A percentile compares a stretch with the other conserved stretches of the same genome.
Evolutionary conservation across 1,284 basidiomycete species (phyloP).

Genomic region (Ceratobasidium sp.): DNA sequence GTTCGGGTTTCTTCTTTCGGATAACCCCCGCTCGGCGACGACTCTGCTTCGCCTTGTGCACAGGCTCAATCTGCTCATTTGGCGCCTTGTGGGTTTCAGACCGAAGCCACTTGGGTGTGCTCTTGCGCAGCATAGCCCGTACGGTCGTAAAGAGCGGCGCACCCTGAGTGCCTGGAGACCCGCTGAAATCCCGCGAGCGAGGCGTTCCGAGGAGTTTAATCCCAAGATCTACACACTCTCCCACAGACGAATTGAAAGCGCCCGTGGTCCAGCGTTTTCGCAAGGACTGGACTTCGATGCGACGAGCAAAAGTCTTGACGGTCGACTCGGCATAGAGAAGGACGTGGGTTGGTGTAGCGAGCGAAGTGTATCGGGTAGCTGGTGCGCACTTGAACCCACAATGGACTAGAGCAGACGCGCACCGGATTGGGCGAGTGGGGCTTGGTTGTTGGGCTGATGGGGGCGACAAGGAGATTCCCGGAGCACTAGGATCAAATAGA

Average conservation of each 20-base stretch:
- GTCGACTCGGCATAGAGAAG: slow-evolving; percentile 20
- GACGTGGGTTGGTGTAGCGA: slow-evolving; percentile 22
- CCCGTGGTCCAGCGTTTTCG: not conserved
- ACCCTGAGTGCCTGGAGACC: slow-evolving; percentile 18
- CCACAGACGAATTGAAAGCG: not conserved
- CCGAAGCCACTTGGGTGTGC: slow-evolving; percentile 46
- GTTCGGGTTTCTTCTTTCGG: not conserved
- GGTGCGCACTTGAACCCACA: slow-evolving; percentile 28
- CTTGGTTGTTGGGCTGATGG: not conserved
- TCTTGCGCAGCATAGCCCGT: slow-evolving; percentile 38
- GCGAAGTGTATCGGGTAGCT: slow-evolving; percentile 19
- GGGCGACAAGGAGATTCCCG: not conserved
- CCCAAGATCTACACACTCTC: slow-evolving; percentile 20
- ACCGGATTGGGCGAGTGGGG: not conserved
- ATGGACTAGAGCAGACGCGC: slow-evolving; percentile 22
- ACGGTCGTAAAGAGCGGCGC: slow-evolving; percentile 22
- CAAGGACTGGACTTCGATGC: slow-evolving; percentile 2
- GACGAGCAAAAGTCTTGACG: slow-evolving; percentile 5
- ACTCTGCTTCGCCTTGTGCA: not conserved
- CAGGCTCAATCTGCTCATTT: slow-evolving; percentile 47
- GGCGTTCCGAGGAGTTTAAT: slow-evolving; percentile 9
- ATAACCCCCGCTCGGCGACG: not conserved
- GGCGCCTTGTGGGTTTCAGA: slow-evolving; percentile 44
- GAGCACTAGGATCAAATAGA: slow-evolving; percentile 14
- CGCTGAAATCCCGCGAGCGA: slow-evolving; percentile 6